A percentile compares a stretch with the other conserved stretches of the same genome.
These are phyloP conservation scores for Ceratocystis colombiana DNA, from an alignment of 2,329 filamentous ascomycete genomes.

Conservation along the genomic window DNA sequence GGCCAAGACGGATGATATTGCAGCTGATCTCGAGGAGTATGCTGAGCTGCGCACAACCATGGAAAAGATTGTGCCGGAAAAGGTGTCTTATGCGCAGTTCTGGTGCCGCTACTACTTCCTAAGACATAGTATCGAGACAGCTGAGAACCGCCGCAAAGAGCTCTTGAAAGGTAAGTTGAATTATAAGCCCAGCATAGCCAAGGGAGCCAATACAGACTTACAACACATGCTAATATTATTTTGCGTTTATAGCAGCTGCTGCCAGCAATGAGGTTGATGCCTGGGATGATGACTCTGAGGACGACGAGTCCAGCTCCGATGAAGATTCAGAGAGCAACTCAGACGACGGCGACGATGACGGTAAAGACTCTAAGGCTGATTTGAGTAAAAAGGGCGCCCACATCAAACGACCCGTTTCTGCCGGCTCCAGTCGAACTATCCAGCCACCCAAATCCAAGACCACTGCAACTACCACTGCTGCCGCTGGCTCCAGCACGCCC, in stretches of 20 bases:
- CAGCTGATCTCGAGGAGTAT: constrained; percentile 72
- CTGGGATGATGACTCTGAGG: constrained; percentile 63
- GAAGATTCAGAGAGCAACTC: constrained; percentile 35
- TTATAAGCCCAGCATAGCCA: not conserved
- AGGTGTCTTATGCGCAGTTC: constrained; percentile 79
- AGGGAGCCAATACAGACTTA: not conserved
- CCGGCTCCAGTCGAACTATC: constrained; percentile 51
- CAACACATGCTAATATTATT: not conserved
- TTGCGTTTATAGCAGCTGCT: constrained; percentile 45
- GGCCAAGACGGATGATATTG: constrained; percentile 73
- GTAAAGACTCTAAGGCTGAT: constrained; percentile 14
- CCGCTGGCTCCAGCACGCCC: constrained; percentile 27
- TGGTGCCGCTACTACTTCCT: constrained; percentile 96
- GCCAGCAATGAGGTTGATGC: constrained; percentile 57
- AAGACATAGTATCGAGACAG: constrained; percentile 81
- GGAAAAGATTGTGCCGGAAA: constrained; percentile 91
- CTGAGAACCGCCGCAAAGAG: constrained; percentile 79
- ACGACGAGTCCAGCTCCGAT: constrained; percentile 29
- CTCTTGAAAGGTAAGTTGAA: constrained; percentile 67
- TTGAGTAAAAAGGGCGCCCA: constrained; percentile 29
- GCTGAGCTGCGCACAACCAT: constrained; percentile 76
- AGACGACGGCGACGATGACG: constrained; percentile 27
- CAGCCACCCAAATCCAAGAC: constrained; percentile 36
- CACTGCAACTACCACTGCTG: constrained; percentile 29
- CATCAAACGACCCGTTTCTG: constrained; percentile 40